Conservation (phyloP, 441 rosid species). For the Metrosideros polymorpha region DNA sequence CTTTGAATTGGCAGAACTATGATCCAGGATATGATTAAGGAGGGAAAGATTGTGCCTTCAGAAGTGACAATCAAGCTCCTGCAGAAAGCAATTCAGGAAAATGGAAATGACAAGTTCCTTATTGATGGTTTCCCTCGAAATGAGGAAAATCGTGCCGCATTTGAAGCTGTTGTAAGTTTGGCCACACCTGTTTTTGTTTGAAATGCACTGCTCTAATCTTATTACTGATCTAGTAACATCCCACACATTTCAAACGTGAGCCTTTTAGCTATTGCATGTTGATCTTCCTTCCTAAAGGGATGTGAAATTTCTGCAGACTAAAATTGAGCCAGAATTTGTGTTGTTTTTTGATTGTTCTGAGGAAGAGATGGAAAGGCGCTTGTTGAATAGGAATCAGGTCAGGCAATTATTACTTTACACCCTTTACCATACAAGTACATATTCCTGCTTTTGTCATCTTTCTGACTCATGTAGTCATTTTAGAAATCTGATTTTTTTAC, state of each 20-base stretch:
- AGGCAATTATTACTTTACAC: not conserved
- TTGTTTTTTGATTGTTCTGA: conserved; percentile 72
- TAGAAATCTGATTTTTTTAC: not conserved
- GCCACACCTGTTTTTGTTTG: not conserved
- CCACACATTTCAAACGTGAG: not conserved
- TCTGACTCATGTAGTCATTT: not conserved
- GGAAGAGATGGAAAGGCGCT: conserved; percentile 76
- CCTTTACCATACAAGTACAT: not conserved
- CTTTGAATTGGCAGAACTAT: conserved; percentile 44
- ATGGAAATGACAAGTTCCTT: conserved; percentile 67
- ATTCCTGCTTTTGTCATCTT: not conserved
- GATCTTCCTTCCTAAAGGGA: not conserved
- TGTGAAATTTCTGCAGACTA: conserved; percentile 40
- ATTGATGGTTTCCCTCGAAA: conserved; percentile 95
- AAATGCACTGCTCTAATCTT: not conserved
- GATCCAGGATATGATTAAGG: conserved; percentile 77
- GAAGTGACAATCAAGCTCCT: conserved; percentile 89
- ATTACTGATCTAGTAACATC: not conserved
- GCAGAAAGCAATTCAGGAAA: conserved; percentile 64
- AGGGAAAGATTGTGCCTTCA: conserved; percentile 90
- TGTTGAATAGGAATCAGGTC: conserved; percentile 80
- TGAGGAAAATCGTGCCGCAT: conserved; percentile 83
- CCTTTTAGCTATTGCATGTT: not conserved
- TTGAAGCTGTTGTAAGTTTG: conserved; percentile 70
- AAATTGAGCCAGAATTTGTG: conserved; percentile 64